Evolutionary conservation across 345 rosid genomes (phyloP).

Genomic region (Carallia pectinifolia): DNA sequence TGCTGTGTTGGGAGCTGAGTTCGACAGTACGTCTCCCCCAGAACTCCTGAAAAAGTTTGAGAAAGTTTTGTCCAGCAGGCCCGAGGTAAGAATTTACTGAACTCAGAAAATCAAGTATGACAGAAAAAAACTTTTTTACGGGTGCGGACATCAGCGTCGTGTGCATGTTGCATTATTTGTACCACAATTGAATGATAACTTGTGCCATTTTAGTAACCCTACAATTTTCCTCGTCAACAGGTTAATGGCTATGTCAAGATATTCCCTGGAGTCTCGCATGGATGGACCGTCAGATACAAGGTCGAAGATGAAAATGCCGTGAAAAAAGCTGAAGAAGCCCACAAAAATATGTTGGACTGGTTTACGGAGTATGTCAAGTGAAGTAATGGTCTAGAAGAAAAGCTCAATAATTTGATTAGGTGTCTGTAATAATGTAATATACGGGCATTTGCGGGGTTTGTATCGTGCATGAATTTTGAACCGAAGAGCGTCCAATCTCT

Average conservation of each 20-base stretch:
- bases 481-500: too few species aligned
- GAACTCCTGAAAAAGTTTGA: slow-evolving; percentile 49
- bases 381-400: not conserved
- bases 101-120: not conserved
- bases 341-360: slow-evolving; percentile 34
- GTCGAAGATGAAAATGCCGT: slow-evolving; percentile 24
- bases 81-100: slow-evolving; percentile 36
- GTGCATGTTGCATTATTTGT: too few species aligned
- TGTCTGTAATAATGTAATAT: too few species aligned
- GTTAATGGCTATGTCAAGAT: slow-evolving; percentile 50
- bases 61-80: slow-evolving; percentile 35
- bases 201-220: not conserved
- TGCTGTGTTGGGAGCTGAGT: slow-evolving; percentile 57
- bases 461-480: too few species aligned
- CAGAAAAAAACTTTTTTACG: too few species aligned
- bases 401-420: not conserved
- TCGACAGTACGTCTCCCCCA: slow-evolving; percentile 44
- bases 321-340: slow-evolving; percentile 30
- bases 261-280: slow-evolving; percentile 33
- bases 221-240: not conserved
- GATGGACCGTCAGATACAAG: slow-evolving; percentile 32
- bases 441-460: too few species aligned
- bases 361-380: slow-evolving; percentile 26
- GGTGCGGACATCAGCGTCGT: too few species aligned
- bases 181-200: too few species aligned